Evolutionary conservation across 306 rosid species (phyloP), one percentile per base, ranked within the genome.

Genomic region (Acacia acuminata): DNA sequence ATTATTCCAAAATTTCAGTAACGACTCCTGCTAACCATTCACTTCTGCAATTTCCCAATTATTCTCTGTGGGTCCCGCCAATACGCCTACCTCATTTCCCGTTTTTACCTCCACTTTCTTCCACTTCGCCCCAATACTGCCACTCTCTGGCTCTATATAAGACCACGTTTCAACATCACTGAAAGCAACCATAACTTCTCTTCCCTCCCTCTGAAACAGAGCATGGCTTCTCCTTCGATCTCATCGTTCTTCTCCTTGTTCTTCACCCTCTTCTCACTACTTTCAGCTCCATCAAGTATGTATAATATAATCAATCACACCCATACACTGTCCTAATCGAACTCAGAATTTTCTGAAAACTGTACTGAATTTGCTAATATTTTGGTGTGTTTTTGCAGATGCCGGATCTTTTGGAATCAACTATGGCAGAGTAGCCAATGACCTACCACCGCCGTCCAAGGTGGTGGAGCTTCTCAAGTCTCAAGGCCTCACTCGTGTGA

Each of bases 401-500:
- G 81, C 86, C 0, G 95, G 91, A 8, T 87, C 86, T 1, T 15
- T 95, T 3, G 97, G 97, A 61, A 87, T 95, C 4, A 95, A 95
- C 90, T 95, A 95, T 24, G 98, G 98, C 0, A 66, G 92, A 51
- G 56, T 93, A 4, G 98, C 98, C 0, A 85, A 91, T 75, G 30
- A 95, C 73, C 44, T 95, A 2, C 97, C 98, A 0, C 2, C 85
- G 2, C 95, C 98, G 0, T n/a, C 85, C 0, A 56, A 91, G 64
- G 98, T 93, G 13, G 97, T 90, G 45, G 42, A 86, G 50, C 97
- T 95, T 16, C 84, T 93, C 3, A 90, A 91, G 32, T 0, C 86
- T 4, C 91, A 93, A 10, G 95, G 97, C 0, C 53, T 93, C 38
- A 80, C 74, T 82, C 92, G 90, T 0, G 88, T 87, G 10, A 95